These are phyloP conservation scores for Cardamine resedifolia DNA, from an alignment of 345 rosid genomes.

Conservation along the genomic window DNA sequence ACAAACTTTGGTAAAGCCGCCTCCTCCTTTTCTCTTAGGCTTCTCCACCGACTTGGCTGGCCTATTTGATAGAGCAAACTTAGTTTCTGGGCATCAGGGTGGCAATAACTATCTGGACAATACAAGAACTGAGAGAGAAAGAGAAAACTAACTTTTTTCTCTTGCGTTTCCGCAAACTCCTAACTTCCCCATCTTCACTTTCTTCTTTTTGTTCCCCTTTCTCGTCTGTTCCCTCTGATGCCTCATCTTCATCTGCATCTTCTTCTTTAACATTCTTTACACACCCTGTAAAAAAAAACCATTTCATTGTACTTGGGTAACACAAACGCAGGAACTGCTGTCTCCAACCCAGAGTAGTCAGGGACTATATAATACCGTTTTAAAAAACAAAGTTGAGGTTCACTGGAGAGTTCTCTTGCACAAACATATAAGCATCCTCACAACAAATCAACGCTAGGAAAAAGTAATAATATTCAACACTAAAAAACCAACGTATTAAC, in stretches of 20 bases:
- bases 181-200: constrained; percentile 30
- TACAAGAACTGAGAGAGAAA: constrained; percentile 5
- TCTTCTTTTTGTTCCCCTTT: constrained; percentile 36
- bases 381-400: neutral
- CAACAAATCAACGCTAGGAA: neutral
- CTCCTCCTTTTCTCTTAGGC: constrained; percentile 69
- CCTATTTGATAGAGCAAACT: constrained; percentile 41
- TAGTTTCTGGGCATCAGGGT: constrained; percentile 11
- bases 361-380: neutral
- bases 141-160: constrained; percentile 46
- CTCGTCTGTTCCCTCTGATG: constrained; percentile 32
- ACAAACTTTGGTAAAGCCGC: constrained; percentile 83
- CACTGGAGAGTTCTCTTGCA: constrained; percentile 15
- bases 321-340: constrained; percentile 14
- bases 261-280: constrained; percentile 27
- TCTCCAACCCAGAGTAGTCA: neutral
- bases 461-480: neutral
- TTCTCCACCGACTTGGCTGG: constrained; percentile 54
- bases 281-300: constrained; percentile 23
- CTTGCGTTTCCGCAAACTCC: constrained; percentile 44
- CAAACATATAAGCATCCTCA: neutral
- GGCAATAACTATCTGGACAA: neutral
- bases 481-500: neutral
- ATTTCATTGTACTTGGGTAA: constrained; percentile 7
- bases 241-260: constrained; percentile 26